Base-by-base conservation (phyloP, 352 stramenopile genomes). In the Phytopythium montanum region DNA sequence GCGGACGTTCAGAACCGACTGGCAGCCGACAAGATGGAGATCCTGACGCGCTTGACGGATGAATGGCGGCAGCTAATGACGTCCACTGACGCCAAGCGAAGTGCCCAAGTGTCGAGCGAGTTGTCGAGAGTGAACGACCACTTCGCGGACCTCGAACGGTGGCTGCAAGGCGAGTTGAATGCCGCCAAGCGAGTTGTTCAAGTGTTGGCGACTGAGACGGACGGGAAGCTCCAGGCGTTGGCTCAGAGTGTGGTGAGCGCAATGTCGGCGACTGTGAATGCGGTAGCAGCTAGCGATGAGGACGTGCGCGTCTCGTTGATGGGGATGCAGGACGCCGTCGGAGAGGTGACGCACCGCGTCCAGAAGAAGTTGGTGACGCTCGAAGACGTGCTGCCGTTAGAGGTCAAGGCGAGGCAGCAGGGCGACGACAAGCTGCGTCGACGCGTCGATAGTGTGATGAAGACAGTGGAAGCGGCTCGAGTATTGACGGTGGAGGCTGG, bases 321-420 rank as follows among this genome's bases (percentile, higher is more conserved):
- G n/a, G 53, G 38, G 5, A 18, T 86, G 12, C 49, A 68, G 1
- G 66, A 78, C 7, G 71, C 71, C 0, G 57, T 78, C 5, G 38
- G 26, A 0, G 79, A 88, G 7, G 65, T 78, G 13, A 62, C 77
- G 7, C 59, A 60, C 4, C 54, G 46, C 29, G 55, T 88, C 5
- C 79, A 90, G 45, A 62, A 54, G 12, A 84, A 85, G 44, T 31
- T 90, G 2, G 56, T 55, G 41, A 78, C 73, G 19, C 53, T 92
- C 2, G 80, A 92, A 64, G 75, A 85, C 55, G 73, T 85, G 28
- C 58, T 92, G 31, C 79, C 74, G 8, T 59, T 90, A 52, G 80
- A 92, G 31, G 79, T 89, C 26, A 68, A 76, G 59, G 78, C 80
- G 9, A 62, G 80, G 18, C 80, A 90, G 57, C 75, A 79, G 49